phyloP scores from a whole-genome alignment of 2,329 filamentous ascomycete genomes.

The Phialophora expanda region DNA sequence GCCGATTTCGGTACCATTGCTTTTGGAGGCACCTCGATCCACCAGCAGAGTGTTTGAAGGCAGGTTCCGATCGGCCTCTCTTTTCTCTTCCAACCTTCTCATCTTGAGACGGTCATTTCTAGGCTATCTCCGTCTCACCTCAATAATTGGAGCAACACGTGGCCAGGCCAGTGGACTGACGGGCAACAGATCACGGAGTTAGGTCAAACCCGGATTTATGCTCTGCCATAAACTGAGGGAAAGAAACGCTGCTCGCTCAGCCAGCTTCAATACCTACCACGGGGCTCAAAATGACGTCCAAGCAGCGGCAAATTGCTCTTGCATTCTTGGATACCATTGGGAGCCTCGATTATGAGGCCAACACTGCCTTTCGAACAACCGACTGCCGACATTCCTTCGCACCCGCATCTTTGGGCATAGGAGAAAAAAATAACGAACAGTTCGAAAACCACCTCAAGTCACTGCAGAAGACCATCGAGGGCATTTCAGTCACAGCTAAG shows the following conservation, averaged over 20 bases:
- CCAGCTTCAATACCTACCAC: not conserved
- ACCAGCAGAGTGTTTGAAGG: not conserved
- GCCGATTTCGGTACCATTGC: not conserved
- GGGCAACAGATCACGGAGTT: constrained; percentile 3
- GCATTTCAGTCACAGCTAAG: constrained; percentile 32
- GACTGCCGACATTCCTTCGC: constrained; percentile 22
- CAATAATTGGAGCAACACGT: not conserved
- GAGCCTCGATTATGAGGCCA: constrained; percentile 23
- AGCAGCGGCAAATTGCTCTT: constrained; percentile 22
- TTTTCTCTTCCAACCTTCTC: not conserved
- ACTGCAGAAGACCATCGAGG: constrained; percentile 22
- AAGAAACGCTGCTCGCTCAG: not conserved
- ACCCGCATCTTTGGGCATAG: constrained; percentile 20
- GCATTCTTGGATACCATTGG: constrained; percentile 26
- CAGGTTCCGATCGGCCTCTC: not conserved
- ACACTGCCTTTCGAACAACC: constrained; percentile 13
- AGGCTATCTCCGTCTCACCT: not conserved
- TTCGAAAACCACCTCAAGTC: constrained; percentile 25
- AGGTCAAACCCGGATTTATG: constrained; percentile 11
- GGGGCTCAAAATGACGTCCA: not conserved
- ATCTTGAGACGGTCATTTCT: not conserved
- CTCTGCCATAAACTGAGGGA: not conserved
- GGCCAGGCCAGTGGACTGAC: not conserved
- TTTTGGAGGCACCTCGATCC: not conserved
- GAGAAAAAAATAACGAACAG: constrained; percentile 22